Conservation (phyloP, 23 red algal genomes). For the Gracilaria gracilis region DNA sequence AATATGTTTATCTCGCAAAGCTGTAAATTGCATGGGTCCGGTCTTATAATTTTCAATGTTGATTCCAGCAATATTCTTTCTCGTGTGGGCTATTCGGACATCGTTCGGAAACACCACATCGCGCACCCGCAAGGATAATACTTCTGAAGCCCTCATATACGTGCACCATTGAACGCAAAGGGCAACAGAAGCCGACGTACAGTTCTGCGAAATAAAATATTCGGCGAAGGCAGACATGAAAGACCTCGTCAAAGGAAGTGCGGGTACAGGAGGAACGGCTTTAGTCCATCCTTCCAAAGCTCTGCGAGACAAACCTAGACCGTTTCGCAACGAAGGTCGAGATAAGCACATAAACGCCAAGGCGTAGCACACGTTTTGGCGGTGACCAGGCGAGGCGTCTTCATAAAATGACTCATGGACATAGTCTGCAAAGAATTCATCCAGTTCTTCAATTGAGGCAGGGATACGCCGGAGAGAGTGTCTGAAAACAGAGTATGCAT, state of each 20-base stretch:
- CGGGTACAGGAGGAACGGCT: no score
- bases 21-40: slow-evolving; percentile 2
- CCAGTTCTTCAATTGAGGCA: neutral
- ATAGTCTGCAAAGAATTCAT: neutral
- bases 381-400: neutral
- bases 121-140: neutral
- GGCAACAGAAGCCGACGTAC: no score
- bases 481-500: no score
- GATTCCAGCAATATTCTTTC: slow-evolving; percentile 3
- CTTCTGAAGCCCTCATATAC: slow-evolving; percentile 43
- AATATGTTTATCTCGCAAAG: neutral
- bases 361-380: no score
- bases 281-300: no score
- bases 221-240: no score
- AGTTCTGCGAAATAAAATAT: no score
- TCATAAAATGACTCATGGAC: neutral
- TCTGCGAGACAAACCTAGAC: no score
- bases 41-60: slow-evolving; percentile 13
- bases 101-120: neutral
- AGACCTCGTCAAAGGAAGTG: no score
- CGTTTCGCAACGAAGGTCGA: no score
- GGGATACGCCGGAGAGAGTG: neutral
- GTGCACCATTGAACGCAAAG: neutral
- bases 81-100: neutral
- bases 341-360: no score